Evolutionary conservation across 2,329 filamentous ascomycete genomes (phyloP), one percentile per base, ranked within the genome.

Genomic region (Volutella citrinella): DNA sequence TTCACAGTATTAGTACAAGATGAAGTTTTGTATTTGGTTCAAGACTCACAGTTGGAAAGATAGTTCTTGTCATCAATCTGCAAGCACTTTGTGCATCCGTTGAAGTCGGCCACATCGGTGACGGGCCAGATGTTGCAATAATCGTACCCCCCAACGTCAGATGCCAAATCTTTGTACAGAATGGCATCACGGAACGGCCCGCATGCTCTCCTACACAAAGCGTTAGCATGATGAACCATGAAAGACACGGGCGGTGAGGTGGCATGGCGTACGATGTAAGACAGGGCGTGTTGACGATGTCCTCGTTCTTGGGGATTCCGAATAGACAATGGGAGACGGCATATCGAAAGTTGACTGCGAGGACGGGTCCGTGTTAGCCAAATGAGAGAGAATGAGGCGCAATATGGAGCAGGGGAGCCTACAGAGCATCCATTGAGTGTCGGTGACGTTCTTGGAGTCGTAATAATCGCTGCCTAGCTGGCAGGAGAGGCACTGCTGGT

Each of bases 281-380:
- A 44, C 78, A 76, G 8, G 71, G 74, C 10, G 58, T 70, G 34
- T 63, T 57, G 3, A 55, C 55, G 10, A 63, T 78, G 49, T 65
- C 44, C 2, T 62, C 46, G 34, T 74, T 69, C 19, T 64, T 57
- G 0, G 69, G 69, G 6, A 57, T 54, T 3, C 71, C 72, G 39
- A 68, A 82, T 1, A 82, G 46, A 48, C 79, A 83, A 46, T 70
- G 69, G 3, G 71, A 72, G 3, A 72, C 44, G 6, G 74, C 65
- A 48, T 70, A 80, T 50, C 78, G 68, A 32, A 80, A 44, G 44
- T 82, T 82, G 43, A 80, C 76, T 80, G 23, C 5, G 26, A 7
- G n/a, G 4, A 14, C 7, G 18, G 32, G 12, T 8, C 20, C 19
- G 34, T 6, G 43, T 52, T 18, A 48, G 55, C 38, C 31, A 27